phyloP scores from a whole-genome alignment of 345 rosid genomes.

The Raphanus sativus region DNA sequence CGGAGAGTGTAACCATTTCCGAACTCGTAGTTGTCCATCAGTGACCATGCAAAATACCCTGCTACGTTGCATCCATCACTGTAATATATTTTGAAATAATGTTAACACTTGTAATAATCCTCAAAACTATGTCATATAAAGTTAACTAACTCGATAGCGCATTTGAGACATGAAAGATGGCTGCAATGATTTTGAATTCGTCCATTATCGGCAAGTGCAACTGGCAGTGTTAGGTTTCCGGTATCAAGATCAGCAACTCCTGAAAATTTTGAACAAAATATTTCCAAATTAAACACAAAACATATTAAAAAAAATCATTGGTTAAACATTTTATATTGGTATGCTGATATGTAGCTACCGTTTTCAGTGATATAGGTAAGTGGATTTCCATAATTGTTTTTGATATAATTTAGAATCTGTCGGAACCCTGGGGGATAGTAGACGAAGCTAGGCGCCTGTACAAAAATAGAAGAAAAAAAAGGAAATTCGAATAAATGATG shows the following conservation, averaged over 20 bases:
- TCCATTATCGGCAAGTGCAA: constrained; percentile 27
- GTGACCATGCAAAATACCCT: constrained; percentile 32
- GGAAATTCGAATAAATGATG: neutral
- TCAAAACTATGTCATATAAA: neutral
- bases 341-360: neutral
- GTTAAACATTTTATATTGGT: neutral
- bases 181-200: constrained; percentile 27
- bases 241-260: constrained; percentile 23
- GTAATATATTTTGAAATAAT: neutral
- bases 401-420: constrained; percentile 13
- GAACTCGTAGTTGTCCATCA: constrained; percentile 33
- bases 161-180: constrained; percentile 35
- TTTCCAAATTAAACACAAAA: neutral
- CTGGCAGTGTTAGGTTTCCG: constrained; percentile 7
- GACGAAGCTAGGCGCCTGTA: constrained; percentile 11
- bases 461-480: neutral
- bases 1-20: constrained; percentile 32
- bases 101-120: neutral
- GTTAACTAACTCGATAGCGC: constrained; percentile 24
- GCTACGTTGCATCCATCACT: constrained; percentile 29
- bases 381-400: constrained; percentile 22
- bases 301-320: neutral
- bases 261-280: neutral
- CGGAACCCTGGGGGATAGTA: constrained; percentile 12
- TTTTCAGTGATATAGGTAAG: constrained; percentile 36